These are phyloP conservation scores for Venturiaceae sp. DNA, from an alignment of 2,329 filamentous ascomycete genomes.

Conservation along the genomic window DNA sequence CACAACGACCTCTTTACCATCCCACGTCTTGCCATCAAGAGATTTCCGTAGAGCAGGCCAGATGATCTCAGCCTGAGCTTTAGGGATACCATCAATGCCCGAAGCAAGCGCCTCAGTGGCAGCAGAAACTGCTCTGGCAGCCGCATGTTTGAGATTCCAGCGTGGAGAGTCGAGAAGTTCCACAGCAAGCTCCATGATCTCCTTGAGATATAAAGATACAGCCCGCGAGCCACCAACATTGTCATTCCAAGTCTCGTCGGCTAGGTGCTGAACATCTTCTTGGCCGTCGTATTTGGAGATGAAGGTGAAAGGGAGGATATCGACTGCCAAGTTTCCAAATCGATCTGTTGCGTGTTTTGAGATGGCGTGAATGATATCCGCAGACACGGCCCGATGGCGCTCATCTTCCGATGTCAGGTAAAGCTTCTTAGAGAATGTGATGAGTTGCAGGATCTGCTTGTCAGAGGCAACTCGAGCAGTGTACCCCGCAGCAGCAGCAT, in stretches of 20 bases:
- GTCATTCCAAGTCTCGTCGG: conserved; percentile 78
- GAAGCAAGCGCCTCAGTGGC: conserved; percentile 45
- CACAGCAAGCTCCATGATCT: conserved; percentile 64
- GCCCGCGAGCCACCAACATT: conserved; percentile 79
- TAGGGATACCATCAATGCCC: conserved; percentile 47
- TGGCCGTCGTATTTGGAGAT: conserved; percentile 79
- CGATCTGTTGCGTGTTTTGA: conserved; percentile 83
- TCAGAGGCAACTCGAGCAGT: conserved; percentile 58
- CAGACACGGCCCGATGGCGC: conserved; percentile 60
- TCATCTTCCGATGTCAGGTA: conserved; percentile 81
- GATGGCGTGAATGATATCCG: conserved; percentile 73
- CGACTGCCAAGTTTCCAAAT: conserved; percentile 66
- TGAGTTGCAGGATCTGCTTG: conserved; percentile 45
- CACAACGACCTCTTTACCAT: conserved; percentile 80
- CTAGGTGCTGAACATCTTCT: conserved; percentile 68
- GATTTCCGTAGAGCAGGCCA: conserved; percentile 82
- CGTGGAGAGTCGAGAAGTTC: conserved; percentile 66
- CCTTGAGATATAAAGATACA: conserved; percentile 72
- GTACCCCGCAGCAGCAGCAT: conserved; percentile 80
- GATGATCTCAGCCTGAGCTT: conserved; percentile 50
- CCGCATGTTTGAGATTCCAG: conserved; percentile 86
- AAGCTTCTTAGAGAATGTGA: conserved; percentile 50
- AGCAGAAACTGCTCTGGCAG: conserved; percentile 70
- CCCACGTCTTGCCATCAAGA: conserved; percentile 81
- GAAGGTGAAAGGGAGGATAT: conserved; percentile 78